Percentiles rank a stretch among this genome's conserved stretches.
These are phyloP conservation scores for Ascochyta clinopodiicola DNA, from an alignment of 2,329 filamentous ascomycete species.

Conservation along the genomic window DNA sequence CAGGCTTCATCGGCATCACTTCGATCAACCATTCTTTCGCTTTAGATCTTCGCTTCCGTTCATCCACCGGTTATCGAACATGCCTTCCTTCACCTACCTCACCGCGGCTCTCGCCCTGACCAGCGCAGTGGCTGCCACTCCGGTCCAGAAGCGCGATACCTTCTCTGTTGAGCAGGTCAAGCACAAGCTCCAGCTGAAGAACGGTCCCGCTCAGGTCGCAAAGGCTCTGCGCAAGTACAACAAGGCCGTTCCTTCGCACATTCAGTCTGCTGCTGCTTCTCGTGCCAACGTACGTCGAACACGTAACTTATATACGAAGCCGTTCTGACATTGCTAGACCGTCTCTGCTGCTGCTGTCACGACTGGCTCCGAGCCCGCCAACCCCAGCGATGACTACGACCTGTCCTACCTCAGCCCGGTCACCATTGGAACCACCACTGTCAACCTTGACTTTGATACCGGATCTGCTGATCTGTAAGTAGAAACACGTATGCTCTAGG, in stretches of 20 bases:
- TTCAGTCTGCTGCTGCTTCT: constrained; percentile 42
- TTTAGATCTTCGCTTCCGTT: constrained; percentile 20
- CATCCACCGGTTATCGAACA: constrained; percentile 21
- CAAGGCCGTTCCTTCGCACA: constrained; percentile 36
- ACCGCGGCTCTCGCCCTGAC: constrained; percentile 42
- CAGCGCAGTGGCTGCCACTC: constrained; percentile 34
- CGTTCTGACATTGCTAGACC: constrained; percentile 2
- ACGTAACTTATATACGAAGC: neutral
- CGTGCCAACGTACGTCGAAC: constrained; percentile 25
- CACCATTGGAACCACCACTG: constrained; percentile 65
- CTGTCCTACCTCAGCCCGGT: constrained; percentile 57
- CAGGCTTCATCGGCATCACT: constrained; percentile 25
- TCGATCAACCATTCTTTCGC: constrained; percentile 19
- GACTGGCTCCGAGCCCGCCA: constrained; percentile 49
- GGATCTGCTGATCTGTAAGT: constrained; percentile 71
- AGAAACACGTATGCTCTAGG: neutral
- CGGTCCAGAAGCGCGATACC: constrained; percentile 37
- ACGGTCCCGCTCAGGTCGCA: constrained; percentile 47
- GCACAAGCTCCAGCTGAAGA: constrained; percentile 42
- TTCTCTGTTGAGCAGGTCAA: constrained; percentile 44
- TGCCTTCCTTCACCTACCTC: constrained; percentile 44
- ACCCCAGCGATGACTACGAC: constrained; percentile 49
- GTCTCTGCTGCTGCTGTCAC: constrained; percentile 19
- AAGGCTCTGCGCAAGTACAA: constrained; percentile 52
- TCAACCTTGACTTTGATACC: constrained; percentile 76